Percentiles rank a stretch among this genome's conserved stretches.
phyloP scores from a whole-genome alignment of 768 basidiomycete genomes.

The Arthromyces matolae region DNA sequence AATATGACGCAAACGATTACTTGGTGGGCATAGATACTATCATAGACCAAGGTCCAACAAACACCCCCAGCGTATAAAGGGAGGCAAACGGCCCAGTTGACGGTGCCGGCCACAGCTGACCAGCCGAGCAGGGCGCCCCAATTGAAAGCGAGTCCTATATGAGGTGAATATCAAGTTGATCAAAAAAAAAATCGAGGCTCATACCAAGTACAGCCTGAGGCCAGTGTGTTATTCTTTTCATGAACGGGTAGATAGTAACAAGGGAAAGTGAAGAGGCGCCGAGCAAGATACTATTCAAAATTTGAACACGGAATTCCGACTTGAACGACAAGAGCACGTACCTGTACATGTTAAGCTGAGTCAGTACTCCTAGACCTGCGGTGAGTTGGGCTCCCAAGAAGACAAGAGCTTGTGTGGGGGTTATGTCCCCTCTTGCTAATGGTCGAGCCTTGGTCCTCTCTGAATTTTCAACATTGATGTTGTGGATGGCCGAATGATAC shows the following conservation, averaged over 20 bases:
- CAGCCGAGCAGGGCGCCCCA: conserved; percentile 97
- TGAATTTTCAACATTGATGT: conserved; percentile 25
- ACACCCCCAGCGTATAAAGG: conserved; percentile 90
- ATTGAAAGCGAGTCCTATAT: conserved; percentile 86
- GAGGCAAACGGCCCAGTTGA: conserved; percentile 78
- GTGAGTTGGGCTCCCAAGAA: conserved; percentile 84
- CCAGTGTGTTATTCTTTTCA: conserved; percentile 97
- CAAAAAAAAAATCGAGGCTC: conserved; percentile 19
- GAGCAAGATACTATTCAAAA: conserved; percentile 65
- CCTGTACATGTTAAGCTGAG: conserved; percentile 97
- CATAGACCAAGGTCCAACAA: conserved; percentile 94
- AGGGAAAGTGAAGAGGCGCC: conserved; percentile 89
- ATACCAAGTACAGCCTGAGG: conserved; percentile 92
- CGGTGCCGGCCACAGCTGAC: conserved; percentile 84
- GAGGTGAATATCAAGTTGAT: neutral
- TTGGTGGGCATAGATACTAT: conserved; percentile 97
- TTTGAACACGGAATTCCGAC: neutral
- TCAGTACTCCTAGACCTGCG: conserved; percentile 77
- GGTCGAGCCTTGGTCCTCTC: conserved; percentile 88
- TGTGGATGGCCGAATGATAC: conserved; percentile 13
- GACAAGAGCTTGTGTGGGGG: conserved; percentile 64
- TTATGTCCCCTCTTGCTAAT: conserved; percentile 80
- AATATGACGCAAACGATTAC: conserved; percentile 36
- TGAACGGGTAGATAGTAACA: conserved; percentile 88
- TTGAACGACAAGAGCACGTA: conserved; percentile 30